phyloP scores from a whole-genome alignment of 2,329 filamentous ascomycete species.

The Scopulariopsis brevicaulis region DNA sequence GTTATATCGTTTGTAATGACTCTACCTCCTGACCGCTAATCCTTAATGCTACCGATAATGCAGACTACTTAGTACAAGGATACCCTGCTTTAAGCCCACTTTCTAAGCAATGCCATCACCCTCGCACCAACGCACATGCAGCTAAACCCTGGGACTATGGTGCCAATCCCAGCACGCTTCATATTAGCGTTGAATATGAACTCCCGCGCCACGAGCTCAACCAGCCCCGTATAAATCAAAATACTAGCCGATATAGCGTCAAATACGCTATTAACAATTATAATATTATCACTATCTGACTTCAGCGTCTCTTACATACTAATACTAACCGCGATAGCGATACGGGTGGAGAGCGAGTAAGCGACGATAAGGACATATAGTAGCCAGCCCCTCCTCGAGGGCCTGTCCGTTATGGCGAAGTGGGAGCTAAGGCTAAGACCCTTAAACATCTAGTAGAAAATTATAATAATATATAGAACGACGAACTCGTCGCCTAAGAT shows the following conservation, averaged over 20 bases:
- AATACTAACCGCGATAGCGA: constrained; percentile 76
- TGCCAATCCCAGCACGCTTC: constrained; percentile 59
- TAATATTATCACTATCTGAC: constrained; percentile 21
- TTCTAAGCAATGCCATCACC: constrained; percentile 73
- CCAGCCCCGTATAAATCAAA: constrained; percentile 82
- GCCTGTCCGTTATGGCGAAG: constrained; percentile 69
- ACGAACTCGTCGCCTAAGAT: constrained; percentile 44
- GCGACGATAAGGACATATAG: constrained; percentile 64
- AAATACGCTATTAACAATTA: constrained; percentile 79
- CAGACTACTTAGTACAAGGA: too few relatives aligned
- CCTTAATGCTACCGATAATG: too few relatives aligned
- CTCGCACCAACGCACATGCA: constrained; percentile 65
- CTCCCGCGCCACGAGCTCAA: constrained; percentile 90
- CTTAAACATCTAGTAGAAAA: constrained; percentile 92
- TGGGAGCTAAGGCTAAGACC: constrained; percentile 84
- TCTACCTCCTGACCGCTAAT: too few relatives aligned
- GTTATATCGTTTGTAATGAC: too few relatives aligned
- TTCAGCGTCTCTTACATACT: constrained; percentile 47
- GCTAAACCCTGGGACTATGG: constrained; percentile 59
- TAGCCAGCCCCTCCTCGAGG: constrained; percentile 54
- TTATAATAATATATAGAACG: constrained; percentile 51
- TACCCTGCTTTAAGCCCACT: constrained; percentile 56
- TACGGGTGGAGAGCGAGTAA: constrained; percentile 72
- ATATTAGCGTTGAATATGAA: constrained; percentile 92
- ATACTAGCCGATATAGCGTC: constrained; percentile 85